Evolutionary conservation across 129 eudicot genomes (phyloP).

Genomic region (Saposhnikovia divaricata): DNA sequence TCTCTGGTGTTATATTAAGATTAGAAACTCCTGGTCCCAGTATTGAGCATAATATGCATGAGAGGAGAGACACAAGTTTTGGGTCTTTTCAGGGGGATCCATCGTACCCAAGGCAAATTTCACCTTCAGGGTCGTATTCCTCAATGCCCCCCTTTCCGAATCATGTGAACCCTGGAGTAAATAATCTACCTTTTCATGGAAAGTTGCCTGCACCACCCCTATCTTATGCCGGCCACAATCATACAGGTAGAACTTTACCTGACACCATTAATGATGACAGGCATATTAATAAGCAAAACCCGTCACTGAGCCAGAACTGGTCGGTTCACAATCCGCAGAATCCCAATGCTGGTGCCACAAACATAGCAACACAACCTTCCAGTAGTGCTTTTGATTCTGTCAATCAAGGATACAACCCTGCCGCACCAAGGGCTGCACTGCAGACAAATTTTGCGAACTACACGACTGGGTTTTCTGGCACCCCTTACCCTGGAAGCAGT

Average conservation of each 20-base stretch:
- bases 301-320: constrained; percentile 25
- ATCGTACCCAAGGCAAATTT: constrained; percentile 24
- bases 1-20: constrained; percentile 79
- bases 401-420: constrained; percentile 28
- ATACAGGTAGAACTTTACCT: constrained; percentile 20
- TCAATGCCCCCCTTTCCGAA: constrained; percentile 28
- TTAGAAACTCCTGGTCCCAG: constrained; percentile 43
- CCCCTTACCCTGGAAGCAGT: constrained; percentile 18
- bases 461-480: constrained; percentile 19
- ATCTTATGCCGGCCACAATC: constrained; percentile 21
- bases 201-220: constrained; percentile 22
- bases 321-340: constrained; percentile 31
- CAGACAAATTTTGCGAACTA: constrained; percentile 28
- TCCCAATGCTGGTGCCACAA: constrained; percentile 20
- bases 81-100: constrained; percentile 33
- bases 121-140: constrained; percentile 46
- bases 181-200: constrained; percentile 21
- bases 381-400: constrained; percentile 17
- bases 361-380: constrained; percentile 25
- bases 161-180: constrained; percentile 32
- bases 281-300: constrained; percentile 30
- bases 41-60: constrained; percentile 41
- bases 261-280: constrained; percentile 28
- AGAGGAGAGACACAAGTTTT: constrained; percentile 27
- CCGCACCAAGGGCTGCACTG: constrained; percentile 18